Evolutionary conservation across 1,139 yeast species (phyloP).

Genomic region (Geotrichum europaeum): DNA sequence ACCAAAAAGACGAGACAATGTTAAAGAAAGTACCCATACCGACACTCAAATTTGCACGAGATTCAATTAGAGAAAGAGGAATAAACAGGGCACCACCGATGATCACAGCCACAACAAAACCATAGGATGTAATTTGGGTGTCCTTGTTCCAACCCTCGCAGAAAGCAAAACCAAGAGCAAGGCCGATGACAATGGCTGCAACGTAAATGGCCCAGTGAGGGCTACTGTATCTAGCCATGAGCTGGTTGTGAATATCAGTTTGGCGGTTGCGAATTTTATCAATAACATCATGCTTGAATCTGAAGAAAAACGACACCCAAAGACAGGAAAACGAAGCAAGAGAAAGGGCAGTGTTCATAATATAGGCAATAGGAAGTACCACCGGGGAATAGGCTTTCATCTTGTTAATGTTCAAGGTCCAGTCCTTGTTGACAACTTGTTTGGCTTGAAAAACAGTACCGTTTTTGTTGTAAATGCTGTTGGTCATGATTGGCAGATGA

Average conservation of each 20-base stretch:
- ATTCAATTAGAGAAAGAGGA: constrained; percentile 43
- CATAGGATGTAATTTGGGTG: constrained; percentile 44
- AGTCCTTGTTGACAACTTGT: constrained; percentile 39
- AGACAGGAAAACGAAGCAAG: constrained; percentile 49
- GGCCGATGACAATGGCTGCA: constrained; percentile 37
- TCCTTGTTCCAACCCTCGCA: constrained; percentile 23
- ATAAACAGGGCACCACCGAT: constrained; percentile 43
- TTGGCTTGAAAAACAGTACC: constrained; percentile 38
- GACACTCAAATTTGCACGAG: constrained; percentile 42
- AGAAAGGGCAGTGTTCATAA: constrained; percentile 28
- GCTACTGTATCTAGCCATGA: constrained; percentile 44
- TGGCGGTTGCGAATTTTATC: constrained; percentile 21
- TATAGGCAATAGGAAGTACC: constrained; percentile 47
- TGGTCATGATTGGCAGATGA: constrained; percentile 42
- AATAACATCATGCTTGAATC: not conserved
- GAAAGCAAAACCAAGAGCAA: constrained; percentile 32
- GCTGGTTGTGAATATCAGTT: constrained; percentile 48
- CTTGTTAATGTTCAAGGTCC: constrained; percentile 35
- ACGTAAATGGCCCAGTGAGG: constrained; percentile 47
- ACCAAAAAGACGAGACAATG: constrained; percentile 44
- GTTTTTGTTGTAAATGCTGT: constrained; percentile 38
- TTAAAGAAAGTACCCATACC: constrained; percentile 48
- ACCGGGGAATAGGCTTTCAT: constrained; percentile 41
- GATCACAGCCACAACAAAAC: constrained; percentile 43
- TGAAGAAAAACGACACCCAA: constrained; percentile 42